Evolutionary conservation across 1,284 basidiomycete genomes (phyloP), one percentile per base, ranked within the genome.

Genomic region (Hymenochaete sp.): DNA sequence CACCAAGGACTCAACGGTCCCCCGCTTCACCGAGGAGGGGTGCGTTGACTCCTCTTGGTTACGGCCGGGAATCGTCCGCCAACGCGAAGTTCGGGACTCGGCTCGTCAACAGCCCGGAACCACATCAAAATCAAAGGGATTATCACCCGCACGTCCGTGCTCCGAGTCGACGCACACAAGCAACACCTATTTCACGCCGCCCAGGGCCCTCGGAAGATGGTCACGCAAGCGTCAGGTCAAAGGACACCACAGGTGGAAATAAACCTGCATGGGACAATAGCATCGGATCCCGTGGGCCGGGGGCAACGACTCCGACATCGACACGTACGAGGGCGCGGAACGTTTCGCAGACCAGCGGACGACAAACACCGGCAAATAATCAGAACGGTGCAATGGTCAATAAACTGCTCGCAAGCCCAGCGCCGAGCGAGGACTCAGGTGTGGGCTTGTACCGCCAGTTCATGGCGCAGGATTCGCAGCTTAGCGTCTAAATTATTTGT

Each of bases 31-130:
- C 66, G 43, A 56, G 64, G 19, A 63, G 79, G 51, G 67, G 78
- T 49, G 70, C 70, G 35, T 54, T 66, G 31, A 67, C 64, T 42
- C 58, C 67, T 11, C 64, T 79, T 16, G 73, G 77, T 3, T 88
- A 86, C 53, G 79, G 74, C 4, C 70, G 84, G 38, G 82, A 87
- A 61, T 86, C 84, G 7, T 83, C 81, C 42, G 86, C 85, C 27
- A 87, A 87, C 55, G 86, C 85, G 50, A 89, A 89, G 62, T 89
- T 89, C 62, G 85, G 86, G 29, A 77, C 77, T 14, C 74, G 85
- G 16, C 67, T 89, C 32, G 66, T 86, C 29, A 13, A 21, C 72
- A 79, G 53, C 21, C 46, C 52, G 14, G 47, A 49, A 19, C 45
- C 41, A 31, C 47, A 41, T 18, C 22, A 58, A 32, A 76, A 82